A percentile compares a stretch with the other conserved stretches of the same genome.
Conservation (phyloP, 768 basidiomycete genomes). For the Agrocybe praecox region DNA sequence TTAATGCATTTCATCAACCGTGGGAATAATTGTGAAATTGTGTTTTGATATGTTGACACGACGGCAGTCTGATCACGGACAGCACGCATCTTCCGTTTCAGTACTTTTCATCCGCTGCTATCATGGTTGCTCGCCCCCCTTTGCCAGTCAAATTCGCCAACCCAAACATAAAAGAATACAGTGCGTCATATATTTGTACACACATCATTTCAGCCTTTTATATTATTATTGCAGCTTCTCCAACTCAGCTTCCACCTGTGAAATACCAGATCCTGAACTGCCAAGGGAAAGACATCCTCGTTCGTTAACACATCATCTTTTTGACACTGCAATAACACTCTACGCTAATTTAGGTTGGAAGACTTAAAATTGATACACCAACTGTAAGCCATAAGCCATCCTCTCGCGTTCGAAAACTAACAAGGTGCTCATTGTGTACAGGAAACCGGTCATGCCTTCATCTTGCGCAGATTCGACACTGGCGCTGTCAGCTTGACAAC, state of each 20-base stretch:
- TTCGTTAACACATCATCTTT: constrained; percentile 34
- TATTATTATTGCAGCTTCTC: constrained; percentile 29
- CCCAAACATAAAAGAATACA: constrained; percentile 44
- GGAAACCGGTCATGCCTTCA: constrained; percentile 87
- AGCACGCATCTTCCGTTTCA: constrained; percentile 14
- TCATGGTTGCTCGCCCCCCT: constrained; percentile 49
- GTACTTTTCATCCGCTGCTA: constrained; percentile 21
- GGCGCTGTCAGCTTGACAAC: constrained; percentile 91
- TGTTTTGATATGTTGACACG: constrained; percentile 29
- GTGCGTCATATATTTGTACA: constrained; percentile 28
- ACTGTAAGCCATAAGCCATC: constrained; percentile 55
- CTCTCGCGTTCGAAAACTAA: constrained; percentile 12
- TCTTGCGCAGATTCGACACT: constrained; percentile 92
- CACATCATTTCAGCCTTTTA: background rate
- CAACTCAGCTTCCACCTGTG: constrained; percentile 59
- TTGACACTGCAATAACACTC: constrained; percentile 1
- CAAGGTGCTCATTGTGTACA: constrained; percentile 31
- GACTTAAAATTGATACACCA: constrained; percentile 81
- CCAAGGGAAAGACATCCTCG: constrained; percentile 86
- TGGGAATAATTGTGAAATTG: constrained; percentile 25
- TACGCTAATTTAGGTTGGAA: constrained; percentile 62
- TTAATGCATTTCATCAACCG: constrained; percentile 23
- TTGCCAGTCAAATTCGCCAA: constrained; percentile 55
- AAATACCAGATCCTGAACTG: constrained; percentile 93
- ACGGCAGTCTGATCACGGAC: constrained; percentile 29